Conservation (phyloP, 192 early-diverging fungal genomes). For the Backusella parvicylindrica region DNA sequence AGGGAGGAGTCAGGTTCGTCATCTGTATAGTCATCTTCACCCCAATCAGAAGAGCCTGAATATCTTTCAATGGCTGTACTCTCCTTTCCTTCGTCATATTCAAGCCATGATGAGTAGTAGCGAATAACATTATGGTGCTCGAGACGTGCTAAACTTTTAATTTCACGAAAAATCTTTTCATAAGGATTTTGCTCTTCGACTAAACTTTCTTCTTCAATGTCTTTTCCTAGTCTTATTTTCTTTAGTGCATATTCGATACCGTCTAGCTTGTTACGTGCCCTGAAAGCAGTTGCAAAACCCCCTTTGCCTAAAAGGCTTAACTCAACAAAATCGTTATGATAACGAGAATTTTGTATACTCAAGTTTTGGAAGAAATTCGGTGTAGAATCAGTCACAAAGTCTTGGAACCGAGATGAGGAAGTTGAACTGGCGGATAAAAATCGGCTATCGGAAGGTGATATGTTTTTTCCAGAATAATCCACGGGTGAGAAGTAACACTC, state of each 20-base stretch:
- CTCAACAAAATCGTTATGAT: constrained; percentile 82
- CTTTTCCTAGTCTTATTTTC: constrained; percentile 62
- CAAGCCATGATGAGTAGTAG: constrained; percentile 92
- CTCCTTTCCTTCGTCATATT: constrained; percentile 44
- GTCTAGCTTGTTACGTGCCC: constrained; percentile 86
- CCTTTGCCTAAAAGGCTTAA: constrained; percentile 79
- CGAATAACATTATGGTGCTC: constrained; percentile 90
- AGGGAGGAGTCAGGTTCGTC: constrained; percentile 37
- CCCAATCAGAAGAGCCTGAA: constrained; percentile 10
- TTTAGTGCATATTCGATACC: constrained; percentile 92
- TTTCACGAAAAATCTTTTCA: constrained; percentile 84
- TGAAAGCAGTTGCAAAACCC: constrained; percentile 87
- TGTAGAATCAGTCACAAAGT: neutral
- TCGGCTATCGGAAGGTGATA: neutral
- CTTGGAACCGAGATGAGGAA: neutral
- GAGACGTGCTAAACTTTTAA: constrained; percentile 82
- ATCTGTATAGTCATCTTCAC: constrained; percentile 32
- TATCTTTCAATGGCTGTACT: constrained; percentile 24
- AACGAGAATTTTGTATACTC: constrained; percentile 62
- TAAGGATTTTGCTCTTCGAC: constrained; percentile 36
- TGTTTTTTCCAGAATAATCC: neutral
- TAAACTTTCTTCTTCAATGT: constrained; percentile 18
- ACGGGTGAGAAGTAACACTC: neutral
- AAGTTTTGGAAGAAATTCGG: constrained; percentile 16
- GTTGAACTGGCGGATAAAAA: neutral